phyloP scores from a whole-genome alignment of 192 early-diverging fungal species.

The Tieghemiomyces parasiticus region DNA sequence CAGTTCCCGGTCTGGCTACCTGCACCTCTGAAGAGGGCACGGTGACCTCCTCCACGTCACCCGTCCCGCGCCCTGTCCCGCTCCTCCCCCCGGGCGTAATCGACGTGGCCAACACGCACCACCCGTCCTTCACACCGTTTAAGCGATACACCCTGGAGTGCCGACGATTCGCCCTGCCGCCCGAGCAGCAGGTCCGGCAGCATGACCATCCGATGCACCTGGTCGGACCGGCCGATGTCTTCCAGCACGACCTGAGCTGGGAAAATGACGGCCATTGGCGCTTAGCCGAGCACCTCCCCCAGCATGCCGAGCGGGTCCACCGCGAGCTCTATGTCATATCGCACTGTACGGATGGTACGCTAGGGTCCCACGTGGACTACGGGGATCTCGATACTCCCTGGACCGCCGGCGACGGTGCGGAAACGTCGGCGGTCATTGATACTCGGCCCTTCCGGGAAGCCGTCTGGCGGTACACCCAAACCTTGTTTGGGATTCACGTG shows the following conservation, averaged over 20 bases:
- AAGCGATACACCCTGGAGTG: not conserved
- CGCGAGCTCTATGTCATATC: not conserved
- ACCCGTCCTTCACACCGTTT: not conserved
- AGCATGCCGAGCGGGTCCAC: not conserved
- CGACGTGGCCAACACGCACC: not conserved
- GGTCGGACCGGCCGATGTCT: not conserved
- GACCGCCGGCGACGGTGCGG: too few species aligned
- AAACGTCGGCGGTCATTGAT: not conserved
- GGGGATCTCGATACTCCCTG: too few species aligned
- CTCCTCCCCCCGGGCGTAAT: not conserved
- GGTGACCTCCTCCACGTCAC: too few species aligned
- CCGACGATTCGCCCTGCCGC: not conserved
- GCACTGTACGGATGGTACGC: constrained; percentile 4
- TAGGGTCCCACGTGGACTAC: too few species aligned
- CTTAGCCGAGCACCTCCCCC: not conserved
- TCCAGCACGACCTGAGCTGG: not conserved
- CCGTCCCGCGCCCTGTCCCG: not conserved
- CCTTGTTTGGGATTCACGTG: not conserved
- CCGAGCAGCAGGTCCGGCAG: not conserved
- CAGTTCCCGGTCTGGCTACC: too few species aligned
- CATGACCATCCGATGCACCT: not conserved
- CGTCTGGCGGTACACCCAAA: not conserved
- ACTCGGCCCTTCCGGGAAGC: not conserved
- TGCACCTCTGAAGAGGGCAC: too few species aligned
- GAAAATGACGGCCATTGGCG: not conserved